A percentile compares a stretch with the other conserved stretches of the same genome.
Conservation (phyloP, 177 flowering plant genomes). For the Vitis hybrid region DNA sequence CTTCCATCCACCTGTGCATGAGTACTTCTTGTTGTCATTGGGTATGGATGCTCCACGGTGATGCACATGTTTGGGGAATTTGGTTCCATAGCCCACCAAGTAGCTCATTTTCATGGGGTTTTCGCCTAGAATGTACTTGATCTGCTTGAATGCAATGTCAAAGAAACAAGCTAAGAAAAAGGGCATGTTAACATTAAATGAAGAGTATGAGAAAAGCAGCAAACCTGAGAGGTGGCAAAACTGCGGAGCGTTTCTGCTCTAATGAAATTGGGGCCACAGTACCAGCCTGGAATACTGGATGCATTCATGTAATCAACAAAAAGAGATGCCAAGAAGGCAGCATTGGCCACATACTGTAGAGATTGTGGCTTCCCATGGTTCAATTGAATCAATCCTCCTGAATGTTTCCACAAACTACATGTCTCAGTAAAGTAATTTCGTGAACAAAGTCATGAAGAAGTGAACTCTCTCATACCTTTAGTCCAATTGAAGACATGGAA, state of each 20-base stretch:
- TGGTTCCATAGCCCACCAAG: slow-evolving; percentile 69
- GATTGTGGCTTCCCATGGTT: slow-evolving; percentile 60
- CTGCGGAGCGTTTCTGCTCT: slow-evolving; percentile 28
- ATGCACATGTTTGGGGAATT: slow-evolving; percentile 71
- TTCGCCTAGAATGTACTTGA: slow-evolving; percentile 67
- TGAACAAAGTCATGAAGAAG: background rate
- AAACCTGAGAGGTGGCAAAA: slow-evolving; percentile 77
- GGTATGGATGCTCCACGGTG: slow-evolving; percentile 90
- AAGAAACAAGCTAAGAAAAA: too few relatives aligned
- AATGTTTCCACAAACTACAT: slow-evolving; percentile 1
- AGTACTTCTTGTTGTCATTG: slow-evolving; percentile 35
- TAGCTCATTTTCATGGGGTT: slow-evolving; percentile 86
- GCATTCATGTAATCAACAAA: slow-evolving; percentile 73
- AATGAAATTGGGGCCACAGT: slow-evolving; percentile 57
- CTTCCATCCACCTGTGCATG: slow-evolving; percentile 67
- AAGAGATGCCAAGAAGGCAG: slow-evolving; percentile 74
- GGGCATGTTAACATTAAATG: too few relatives aligned
- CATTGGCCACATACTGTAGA: slow-evolving; percentile 69
- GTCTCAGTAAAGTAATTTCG: too few relatives aligned
- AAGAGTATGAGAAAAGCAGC: too few relatives aligned
- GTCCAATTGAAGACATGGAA: slow-evolving; percentile 64
- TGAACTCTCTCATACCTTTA: slow-evolving; percentile 32
- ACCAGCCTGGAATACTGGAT: slow-evolving; percentile 57
- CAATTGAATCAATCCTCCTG: slow-evolving; percentile 75
- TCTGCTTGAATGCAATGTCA: slow-evolving; percentile 24